Base-by-base conservation (phyloP, 805 yeast species). In the Kluyveromyces siamensis region DNA sequence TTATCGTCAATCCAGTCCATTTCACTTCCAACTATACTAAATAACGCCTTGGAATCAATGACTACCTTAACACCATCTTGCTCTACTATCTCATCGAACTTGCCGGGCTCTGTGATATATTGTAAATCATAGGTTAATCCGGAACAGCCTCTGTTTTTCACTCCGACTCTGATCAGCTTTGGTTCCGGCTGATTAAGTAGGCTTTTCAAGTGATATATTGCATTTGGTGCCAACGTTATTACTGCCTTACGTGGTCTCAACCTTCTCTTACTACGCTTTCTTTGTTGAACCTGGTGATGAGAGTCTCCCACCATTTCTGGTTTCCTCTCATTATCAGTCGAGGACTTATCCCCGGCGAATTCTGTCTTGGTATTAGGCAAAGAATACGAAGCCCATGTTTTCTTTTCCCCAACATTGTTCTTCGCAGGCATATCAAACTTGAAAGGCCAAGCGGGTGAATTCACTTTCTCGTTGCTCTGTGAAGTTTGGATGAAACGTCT, bases 1-100 rank as follows among this genome's bases (percentile, higher is more conserved):
- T 88, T 90, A 61, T 93, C 96, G 62, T 93, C 98, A 44, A 87
- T 74, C 96, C 96, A 93, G 68, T 93, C 99, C 99, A 93, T 93
- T 68, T 90, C 96, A 6, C 95, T 84, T 0, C 99, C 99, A 50
- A 93, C 95, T 41, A 93, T 90, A 56, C 95, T 84, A 67, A 93
- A 90, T 48, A 93, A 74, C 0, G 99, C 99, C 67, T 93, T 93
- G 27, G 98, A 91, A 65, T 93, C 99, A 42, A 93, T 87, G 48
- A 90, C 74, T 2, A 93, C 95, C 65, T 81, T 86, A 39, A 93
- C 95, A 36, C 95, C 97, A 60, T 90, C 96, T 69, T 91, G 98
- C 55, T 80, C 87, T 9, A 93, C 87, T 50, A 84, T 73, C 69
- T 93, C 99, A 67, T 93, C 99, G 60, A 91, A 93, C 70, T 89